Evolutionary conservation across 176 grass and related monocot species (phyloP).

Genomic region (Saccharum spontaneum): DNA sequence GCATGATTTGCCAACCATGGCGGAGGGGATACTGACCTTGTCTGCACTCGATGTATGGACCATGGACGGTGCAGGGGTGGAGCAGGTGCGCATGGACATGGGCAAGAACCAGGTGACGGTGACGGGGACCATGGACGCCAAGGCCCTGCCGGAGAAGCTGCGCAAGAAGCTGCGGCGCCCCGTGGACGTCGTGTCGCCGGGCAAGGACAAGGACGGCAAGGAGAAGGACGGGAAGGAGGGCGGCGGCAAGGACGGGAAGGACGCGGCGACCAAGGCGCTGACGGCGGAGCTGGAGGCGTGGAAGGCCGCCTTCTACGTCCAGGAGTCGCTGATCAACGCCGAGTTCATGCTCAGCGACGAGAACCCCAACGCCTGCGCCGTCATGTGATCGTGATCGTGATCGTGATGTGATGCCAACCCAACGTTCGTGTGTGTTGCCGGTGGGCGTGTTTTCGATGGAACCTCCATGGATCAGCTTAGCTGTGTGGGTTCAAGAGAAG

Average conservation of each 20-base stretch:
- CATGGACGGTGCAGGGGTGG: slow-evolving; percentile 39
- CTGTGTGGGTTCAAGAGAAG: background rate
- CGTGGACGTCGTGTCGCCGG: slow-evolving; percentile 46
- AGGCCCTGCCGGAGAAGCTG: slow-evolving; percentile 55
- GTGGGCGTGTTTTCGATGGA: background rate
- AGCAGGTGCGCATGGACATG: slow-evolving; percentile 54
- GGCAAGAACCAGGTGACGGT: slow-evolving; percentile 69
- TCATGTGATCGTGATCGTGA: slow-evolving; percentile 48
- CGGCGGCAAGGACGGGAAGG: background rate
- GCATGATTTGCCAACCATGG: background rate
- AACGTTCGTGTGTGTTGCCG: background rate
- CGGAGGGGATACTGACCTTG: background rate
- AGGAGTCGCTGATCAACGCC: slow-evolving; percentile 43
- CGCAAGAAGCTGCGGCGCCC: slow-evolving; percentile 45
- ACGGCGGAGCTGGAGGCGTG: slow-evolving; percentile 32
- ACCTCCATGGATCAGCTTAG: background rate
- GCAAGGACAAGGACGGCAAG: slow-evolving; percentile 30
- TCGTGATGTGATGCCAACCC: too few relatives aligned
- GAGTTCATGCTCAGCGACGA: slow-evolving; percentile 81
- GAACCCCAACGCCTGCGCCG: slow-evolving; percentile 77
- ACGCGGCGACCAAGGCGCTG: slow-evolving; percentile 27
- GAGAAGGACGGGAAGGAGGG: slow-evolving; percentile 7
- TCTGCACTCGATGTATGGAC: too few relatives aligned
- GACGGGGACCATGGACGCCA: slow-evolving; percentile 69
- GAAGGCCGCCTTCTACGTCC: slow-evolving; percentile 46